These are phyloP conservation scores for Lentinula aciculospora DNA, from an alignment of 768 basidiomycete species.

Conservation along the genomic window DNA sequence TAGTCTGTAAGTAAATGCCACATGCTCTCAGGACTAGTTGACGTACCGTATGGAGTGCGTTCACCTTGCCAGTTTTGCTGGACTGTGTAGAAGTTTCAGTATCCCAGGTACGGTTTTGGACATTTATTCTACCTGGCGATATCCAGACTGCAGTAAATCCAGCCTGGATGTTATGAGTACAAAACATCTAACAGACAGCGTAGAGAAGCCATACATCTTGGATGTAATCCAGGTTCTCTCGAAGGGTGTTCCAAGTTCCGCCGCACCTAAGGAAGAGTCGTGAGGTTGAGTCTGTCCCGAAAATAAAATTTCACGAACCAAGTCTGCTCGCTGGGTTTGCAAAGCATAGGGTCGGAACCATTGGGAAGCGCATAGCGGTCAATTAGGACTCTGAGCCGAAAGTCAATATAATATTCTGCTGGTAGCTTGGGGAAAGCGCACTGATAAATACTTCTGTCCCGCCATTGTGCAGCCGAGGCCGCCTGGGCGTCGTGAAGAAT, in stretches of 20 bases:
- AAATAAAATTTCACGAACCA: constrained; percentile 26
- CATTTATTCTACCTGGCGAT: constrained; percentile 37
- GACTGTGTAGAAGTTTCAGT: constrained; percentile 24
- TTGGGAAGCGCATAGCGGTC: constrained; percentile 72
- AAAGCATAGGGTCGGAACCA: constrained; percentile 44
- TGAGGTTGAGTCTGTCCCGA: background rate
- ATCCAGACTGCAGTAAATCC: constrained; percentile 59
- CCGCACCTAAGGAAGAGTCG: constrained; percentile 39
- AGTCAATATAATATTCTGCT: background rate
- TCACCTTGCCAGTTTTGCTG: constrained; percentile 74
- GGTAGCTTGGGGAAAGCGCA: constrained; percentile 15
- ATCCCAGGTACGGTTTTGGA: background rate
- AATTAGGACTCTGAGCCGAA: constrained; percentile 49
- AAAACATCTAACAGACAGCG: constrained; percentile 54
- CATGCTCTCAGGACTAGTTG: background rate
- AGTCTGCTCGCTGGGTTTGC: constrained; percentile 54
- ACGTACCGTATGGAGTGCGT: constrained; percentile 44
- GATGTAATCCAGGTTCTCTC: constrained; percentile 79
- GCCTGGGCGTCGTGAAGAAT: constrained; percentile 29
- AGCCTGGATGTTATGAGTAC: background rate
- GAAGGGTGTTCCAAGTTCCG: constrained; percentile 80
- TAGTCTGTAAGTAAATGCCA: background rate
- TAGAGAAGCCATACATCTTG: constrained; percentile 59
- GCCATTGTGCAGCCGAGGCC: constrained; percentile 71
- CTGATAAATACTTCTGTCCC: constrained; percentile 79